phyloP scores from a whole-genome alignment of 371 early-diverging fungal genomes.

The Mortierella sp. region DNA sequence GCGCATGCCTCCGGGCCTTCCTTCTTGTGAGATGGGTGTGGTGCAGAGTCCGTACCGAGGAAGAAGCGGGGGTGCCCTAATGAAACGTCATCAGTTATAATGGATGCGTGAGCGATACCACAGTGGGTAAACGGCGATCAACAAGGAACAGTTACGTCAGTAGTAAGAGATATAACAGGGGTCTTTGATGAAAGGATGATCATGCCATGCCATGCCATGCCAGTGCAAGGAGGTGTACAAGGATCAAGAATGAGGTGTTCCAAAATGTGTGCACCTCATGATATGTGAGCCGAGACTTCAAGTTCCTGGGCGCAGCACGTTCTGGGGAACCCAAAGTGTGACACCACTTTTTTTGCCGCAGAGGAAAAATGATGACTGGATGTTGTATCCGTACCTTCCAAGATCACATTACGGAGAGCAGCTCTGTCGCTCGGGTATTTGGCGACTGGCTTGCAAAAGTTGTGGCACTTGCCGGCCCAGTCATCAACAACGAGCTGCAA shows the following conservation, averaged over 20 bases:
- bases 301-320: constrained; percentile 1
- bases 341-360: neutral
- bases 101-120: neutral
- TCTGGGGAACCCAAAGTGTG: no score
- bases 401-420: constrained; percentile 89
- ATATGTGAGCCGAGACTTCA: neutral
- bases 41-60: constrained; percentile 97
- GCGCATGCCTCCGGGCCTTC: constrained; percentile 85
- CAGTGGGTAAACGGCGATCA: neutral
- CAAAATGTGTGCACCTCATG: no score
- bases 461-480: constrained; percentile 96
- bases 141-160: no score
- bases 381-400: constrained; percentile 59
- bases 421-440: constrained; percentile 94
- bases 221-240: no score
- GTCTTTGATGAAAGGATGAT: no score
- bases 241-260: no score
- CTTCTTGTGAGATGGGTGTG: constrained; percentile 90
- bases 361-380: neutral
- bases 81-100: neutral
- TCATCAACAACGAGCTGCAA: constrained; percentile 92
- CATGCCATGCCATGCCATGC: no score
- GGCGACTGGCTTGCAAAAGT: constrained; percentile 98
- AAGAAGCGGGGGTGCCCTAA: constrained; percentile 92
- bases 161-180: no score